Base-by-base conservation (phyloP, 768 basidiomycete genomes). In the Pisolithus tinctorius region DNA sequence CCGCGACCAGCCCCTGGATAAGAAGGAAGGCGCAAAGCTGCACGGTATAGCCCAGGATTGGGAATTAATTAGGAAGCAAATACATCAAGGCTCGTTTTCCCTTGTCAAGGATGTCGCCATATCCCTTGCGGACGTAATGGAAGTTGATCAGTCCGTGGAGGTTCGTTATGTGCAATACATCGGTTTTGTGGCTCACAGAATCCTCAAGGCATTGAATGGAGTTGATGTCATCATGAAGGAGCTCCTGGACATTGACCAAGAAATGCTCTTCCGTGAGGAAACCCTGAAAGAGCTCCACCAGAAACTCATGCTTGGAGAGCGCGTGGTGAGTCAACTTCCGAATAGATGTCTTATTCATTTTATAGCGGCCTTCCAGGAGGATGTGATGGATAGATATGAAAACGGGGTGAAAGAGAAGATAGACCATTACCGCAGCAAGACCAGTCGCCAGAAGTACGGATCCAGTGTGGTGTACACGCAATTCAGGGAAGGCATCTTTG, bases 361-460 rank as follows among this genome's bases (percentile, higher is more conserved):
- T 16, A 43, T 53, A 25, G 37, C 49, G 20, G 4, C 9, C 48
- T 34, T 23, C n/a, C 49, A 89, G 88, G 71, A 70, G 43, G 68
- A 83, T 53, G 71, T 77, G 7, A 62, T 78, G 6, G 71, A 74
- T 8, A 62, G 57, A 26, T 93, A 89, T 59, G 64, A 77, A 45
- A 58, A 58, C 23, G 75, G 65, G n/a, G 71, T 82, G 0, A 63
- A 74, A 45, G 64, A 63, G 14, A 65, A 63, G 38, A 60, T 76
- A 40, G 68, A 76, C 6, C 71, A 69, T 27, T 87, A 88, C 63
- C 57, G 70, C 2, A 62, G 61, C 27, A 81, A 80, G 69, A 92
- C 90, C 0, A 71, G 81, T 6, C 79, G 91, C 8, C 88, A 93
- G 65, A 91, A 85, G 63, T 93, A 91, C 61, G 78, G 76, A 14